Evolutionary conservation across 768 basidiomycete species (phyloP).

Genomic region (Austroboletus eburneus): DNA sequence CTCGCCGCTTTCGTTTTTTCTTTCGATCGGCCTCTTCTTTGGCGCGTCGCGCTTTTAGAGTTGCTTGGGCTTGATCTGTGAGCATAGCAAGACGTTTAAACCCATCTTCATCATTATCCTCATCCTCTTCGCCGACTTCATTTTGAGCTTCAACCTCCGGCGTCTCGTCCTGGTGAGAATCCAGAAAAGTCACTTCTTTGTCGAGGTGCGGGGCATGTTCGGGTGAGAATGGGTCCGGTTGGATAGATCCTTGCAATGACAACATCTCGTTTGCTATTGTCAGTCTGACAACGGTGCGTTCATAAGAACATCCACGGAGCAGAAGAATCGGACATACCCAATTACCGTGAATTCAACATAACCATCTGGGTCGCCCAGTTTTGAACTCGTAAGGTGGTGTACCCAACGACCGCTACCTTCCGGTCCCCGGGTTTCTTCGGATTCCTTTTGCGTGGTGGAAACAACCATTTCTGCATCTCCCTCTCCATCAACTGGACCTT

Average conservation of each 20-base stretch:
- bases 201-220: constrained; percentile 42
- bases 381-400: constrained; percentile 61
- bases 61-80: constrained; percentile 27
- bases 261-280: constrained; percentile 93
- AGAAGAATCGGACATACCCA: constrained; percentile 42
- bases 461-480: constrained; percentile 13
- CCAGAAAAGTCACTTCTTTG: constrained; percentile 3
- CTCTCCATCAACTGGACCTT: neutral
- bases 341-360: constrained; percentile 81
- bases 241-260: constrained; percentile 81
- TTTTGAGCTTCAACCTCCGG: constrained; percentile 17
- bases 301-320: neutral
- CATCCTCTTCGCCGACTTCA: constrained; percentile 1
- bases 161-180: constrained; percentile 8
- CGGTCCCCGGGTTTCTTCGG: constrained; percentile 27
- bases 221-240: constrained; percentile 68
- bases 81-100: constrained; percentile 30
- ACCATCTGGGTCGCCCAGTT: constrained; percentile 64
- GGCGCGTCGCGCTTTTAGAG: constrained; percentile 20
- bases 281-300: constrained; percentile 43
- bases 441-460: neutral
- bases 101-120: constrained; percentile 25
- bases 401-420: constrained; percentile 75
- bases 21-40: constrained; percentile 25
- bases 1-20: constrained; percentile 26